Evolutionary conservation across 169 alveolate genomes (phyloP).

Genomic region (Plasmodium gonderi): DNA sequence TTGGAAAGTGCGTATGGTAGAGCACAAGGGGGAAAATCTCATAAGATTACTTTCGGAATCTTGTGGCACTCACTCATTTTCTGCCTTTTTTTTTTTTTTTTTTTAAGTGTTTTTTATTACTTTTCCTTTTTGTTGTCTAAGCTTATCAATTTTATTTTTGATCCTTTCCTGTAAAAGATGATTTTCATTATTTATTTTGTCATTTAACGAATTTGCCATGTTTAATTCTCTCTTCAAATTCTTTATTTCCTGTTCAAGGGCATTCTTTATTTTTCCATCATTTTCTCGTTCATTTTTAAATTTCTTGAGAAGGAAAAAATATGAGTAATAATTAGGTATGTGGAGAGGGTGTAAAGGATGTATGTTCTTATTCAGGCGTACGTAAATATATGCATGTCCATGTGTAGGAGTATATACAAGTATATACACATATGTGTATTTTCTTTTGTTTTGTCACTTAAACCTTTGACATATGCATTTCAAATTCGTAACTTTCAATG

Average conservation of each 20-base stretch:
- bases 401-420: background rate
- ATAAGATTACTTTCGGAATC: no score
- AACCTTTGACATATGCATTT: conserved; percentile 36
- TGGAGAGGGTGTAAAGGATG: background rate
- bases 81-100: no score
- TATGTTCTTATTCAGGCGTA: background rate
- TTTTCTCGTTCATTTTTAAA: conserved; percentile 17
- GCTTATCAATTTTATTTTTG: background rate
- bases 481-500: conserved; percentile 54
- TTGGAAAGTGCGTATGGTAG: no score
- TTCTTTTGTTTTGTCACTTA: background rate
- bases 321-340: background rate
- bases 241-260: conserved; percentile 38
- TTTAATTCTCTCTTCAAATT: conserved; percentile 49
- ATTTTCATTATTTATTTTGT: conserved; percentile 48
- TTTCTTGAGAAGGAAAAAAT: conserved; percentile 30
- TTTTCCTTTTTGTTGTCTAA: conserved; percentile 15
- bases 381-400: no score
- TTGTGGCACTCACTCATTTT: no score
- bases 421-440: background rate
- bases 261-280: background rate
- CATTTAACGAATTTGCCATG: conserved; percentile 20
- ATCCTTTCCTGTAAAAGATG: conserved; percentile 17
- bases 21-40: no score
- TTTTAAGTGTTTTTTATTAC: conserved; percentile 1